Evolutionary conservation across 2,329 filamentous ascomycete genomes (phyloP).

Genomic region (Helicocarpus griseus): DNA sequence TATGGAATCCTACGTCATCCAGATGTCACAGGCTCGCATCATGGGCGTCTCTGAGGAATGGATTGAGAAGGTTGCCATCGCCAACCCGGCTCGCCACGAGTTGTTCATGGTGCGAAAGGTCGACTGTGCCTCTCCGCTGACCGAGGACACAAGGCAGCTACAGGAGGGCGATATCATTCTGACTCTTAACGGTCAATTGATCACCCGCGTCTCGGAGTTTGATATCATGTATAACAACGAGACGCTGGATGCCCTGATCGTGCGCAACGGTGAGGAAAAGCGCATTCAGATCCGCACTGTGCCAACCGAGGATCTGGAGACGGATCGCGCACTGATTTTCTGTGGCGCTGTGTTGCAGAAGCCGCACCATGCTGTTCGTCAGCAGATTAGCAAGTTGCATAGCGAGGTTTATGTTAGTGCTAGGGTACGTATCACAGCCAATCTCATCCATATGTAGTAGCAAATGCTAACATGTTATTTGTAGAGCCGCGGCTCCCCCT

Average conservation of each 20-base stretch:
- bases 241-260: conserved; percentile 69
- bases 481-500: conserved; percentile 64
- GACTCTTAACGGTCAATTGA: conserved; percentile 80
- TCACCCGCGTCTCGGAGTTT: conserved; percentile 85
- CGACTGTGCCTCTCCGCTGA: conserved; percentile 46
- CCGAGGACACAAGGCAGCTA: conserved; percentile 49
- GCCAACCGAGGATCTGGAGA: conserved; percentile 82
- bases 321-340: conserved; percentile 82
- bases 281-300: conserved; percentile 72
- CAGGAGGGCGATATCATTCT: conserved; percentile 88
- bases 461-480: conserved; percentile 2
- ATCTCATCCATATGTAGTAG: background rate
- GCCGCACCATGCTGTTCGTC: conserved; percentile 89
- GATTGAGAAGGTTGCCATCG: conserved; percentile 81
- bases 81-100: conserved; percentile 87
- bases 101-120: conserved; percentile 98
- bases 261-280: conserved; percentile 75
- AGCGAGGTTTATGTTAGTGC: conserved; percentile 94
- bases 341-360: conserved; percentile 89
- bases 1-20: conserved; percentile 87
- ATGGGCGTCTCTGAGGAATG: conserved; percentile 96
- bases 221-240: conserved; percentile 95
- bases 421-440: conserved; percentile 35
- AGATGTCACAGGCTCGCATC: conserved; percentile 92
- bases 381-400: conserved; percentile 94